These are phyloP conservation scores for Podila horticola DNA, from an alignment of 192 early-diverging fungal genomes.

Conservation along the genomic window DNA sequence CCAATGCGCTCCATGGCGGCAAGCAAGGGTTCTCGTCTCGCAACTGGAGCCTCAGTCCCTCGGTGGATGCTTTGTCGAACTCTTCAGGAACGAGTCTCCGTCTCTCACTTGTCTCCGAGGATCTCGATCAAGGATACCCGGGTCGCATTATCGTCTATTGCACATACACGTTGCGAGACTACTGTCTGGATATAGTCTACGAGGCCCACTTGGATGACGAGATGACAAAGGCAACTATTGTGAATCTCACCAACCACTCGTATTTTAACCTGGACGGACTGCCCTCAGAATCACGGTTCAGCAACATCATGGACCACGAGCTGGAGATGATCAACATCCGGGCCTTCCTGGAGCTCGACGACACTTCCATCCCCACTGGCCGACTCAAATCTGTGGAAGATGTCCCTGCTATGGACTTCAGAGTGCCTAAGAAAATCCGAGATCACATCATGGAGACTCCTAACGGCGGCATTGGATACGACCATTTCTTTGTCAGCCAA, in stretches of 20 bases:
- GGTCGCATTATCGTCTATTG: constrained; percentile 68
- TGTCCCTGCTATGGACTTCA: constrained; percentile 65
- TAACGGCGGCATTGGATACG: constrained; percentile 73
- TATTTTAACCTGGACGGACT: constrained; percentile 91
- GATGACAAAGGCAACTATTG: constrained; percentile 62
- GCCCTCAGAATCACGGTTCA: constrained; percentile 45
- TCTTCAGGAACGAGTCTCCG: constrained; percentile 58
- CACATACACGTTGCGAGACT: constrained; percentile 68
- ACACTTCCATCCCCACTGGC: constrained; percentile 79
- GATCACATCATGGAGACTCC: constrained; percentile 62
- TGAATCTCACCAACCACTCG: constrained; percentile 87
- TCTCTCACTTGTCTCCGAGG: constrained; percentile 67
- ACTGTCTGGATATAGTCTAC: constrained; percentile 64
- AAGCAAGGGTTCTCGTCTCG: constrained; percentile 76
- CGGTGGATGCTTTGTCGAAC: too few relatives aligned
- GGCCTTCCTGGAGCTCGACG: constrained; percentile 64
- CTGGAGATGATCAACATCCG: constrained; percentile 56
- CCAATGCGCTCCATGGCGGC: constrained; percentile 89
- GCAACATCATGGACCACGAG: constrained; percentile 62
- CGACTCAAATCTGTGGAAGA: constrained; percentile 53
- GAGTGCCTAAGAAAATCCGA: constrained; percentile 63
- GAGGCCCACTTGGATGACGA: constrained; percentile 35
- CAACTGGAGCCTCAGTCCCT: constrained; percentile 55
- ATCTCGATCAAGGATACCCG: constrained; percentile 87
- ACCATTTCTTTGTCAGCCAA: constrained; percentile 78